Percentiles rank a stretch among this genome's conserved stretches.
Evolutionary conservation across 306 rosid species (phyloP).

Genomic region (Fragaria vesca): DNA sequence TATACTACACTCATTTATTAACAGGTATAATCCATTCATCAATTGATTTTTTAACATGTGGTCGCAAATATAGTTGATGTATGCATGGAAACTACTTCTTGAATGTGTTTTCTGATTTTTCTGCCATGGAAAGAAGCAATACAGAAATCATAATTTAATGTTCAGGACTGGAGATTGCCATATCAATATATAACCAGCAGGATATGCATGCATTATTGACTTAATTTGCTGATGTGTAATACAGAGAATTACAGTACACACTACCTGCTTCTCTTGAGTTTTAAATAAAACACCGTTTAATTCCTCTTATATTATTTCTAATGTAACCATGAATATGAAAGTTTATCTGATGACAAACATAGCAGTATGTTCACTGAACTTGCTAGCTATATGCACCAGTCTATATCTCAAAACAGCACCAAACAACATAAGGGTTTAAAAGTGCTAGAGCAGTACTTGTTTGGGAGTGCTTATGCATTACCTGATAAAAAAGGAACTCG

Average conservation of each 20-base stretch:
- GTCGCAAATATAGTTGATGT: background rate
- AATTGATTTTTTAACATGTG: background rate
- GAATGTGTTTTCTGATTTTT: background rate
- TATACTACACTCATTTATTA: conserved; percentile 80
- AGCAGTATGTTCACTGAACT: background rate
- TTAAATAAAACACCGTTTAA: background rate
- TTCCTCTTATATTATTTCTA: background rate
- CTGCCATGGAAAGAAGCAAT: background rate
- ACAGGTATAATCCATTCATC: conserved; percentile 45
- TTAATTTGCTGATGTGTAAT: background rate
- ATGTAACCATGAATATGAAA: background rate
- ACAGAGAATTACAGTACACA: background rate
- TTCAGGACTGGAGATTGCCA: background rate
- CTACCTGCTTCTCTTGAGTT: background rate
- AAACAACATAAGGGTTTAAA: background rate
- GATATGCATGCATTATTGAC: background rate
- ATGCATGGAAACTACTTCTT: background rate
- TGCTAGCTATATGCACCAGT: background rate
- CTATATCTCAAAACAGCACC: background rate
- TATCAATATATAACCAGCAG: background rate
- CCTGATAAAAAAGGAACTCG: background rate
- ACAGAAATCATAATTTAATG: background rate
- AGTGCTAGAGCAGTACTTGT: background rate
- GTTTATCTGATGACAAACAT: background rate
- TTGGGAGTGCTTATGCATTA: background rate